A percentile compares a stretch with the other conserved stretches of the same genome.
These are phyloP conservation scores for Geotrichum histeridarum DNA, from an alignment of 1,139 yeast genomes.

Conservation along the genomic window DNA sequence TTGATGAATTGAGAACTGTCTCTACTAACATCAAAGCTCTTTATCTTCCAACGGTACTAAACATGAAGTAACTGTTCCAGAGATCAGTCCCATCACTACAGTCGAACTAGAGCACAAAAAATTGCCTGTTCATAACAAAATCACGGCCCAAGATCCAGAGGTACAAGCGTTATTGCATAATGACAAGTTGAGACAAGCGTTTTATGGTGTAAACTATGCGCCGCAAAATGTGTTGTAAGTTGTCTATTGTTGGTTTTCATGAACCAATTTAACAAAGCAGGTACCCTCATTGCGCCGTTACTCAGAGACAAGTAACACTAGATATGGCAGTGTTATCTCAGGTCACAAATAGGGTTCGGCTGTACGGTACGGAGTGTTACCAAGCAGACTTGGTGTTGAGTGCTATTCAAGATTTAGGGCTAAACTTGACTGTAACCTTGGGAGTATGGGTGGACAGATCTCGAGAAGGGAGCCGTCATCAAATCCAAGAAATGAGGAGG, in stretches of 20 bases:
- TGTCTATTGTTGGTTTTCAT: no score
- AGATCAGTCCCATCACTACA: no score
- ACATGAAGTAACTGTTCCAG: no score
- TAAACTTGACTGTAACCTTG: conserved; percentile 54
- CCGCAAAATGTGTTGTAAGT: conserved; percentile 44
- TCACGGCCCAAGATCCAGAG: conserved; percentile 21
- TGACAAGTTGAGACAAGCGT: conserved; percentile 37
- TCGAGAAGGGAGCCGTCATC: conserved; percentile 43
- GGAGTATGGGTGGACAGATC: conserved; percentile 60
- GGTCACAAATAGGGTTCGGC: conserved; percentile 52
- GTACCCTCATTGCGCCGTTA: conserved; percentile 43
- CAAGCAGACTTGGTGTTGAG: conserved; percentile 52
- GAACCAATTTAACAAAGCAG: background rate
- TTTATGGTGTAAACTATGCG: conserved; percentile 58
- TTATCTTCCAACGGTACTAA: no score
- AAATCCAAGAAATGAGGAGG: conserved; percentile 38
- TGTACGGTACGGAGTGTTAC: conserved; percentile 60
- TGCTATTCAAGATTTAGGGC: conserved; percentile 47
- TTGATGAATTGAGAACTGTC: background rate
- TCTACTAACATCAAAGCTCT: background rate
- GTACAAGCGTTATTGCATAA: conserved; percentile 33
- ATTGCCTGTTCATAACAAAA: conserved; percentile 1
- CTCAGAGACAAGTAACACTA: conserved; percentile 46
- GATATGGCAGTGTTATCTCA: conserved; percentile 56
- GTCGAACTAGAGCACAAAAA: background rate